phyloP scores from a whole-genome alignment of 2,329 filamentous ascomycete genomes.

The Aspergillus sp. region DNA sequence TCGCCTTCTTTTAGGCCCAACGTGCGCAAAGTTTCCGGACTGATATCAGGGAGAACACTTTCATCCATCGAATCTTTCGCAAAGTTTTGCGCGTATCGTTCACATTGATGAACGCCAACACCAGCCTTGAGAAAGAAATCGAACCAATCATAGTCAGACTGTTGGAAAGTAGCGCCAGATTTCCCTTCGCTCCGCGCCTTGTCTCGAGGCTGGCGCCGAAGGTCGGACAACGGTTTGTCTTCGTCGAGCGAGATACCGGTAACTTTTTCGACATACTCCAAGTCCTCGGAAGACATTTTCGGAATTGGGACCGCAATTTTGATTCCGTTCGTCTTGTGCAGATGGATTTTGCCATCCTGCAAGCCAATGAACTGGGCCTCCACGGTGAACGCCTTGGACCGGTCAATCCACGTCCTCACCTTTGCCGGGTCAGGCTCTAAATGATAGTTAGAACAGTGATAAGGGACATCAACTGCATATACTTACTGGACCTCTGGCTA shows the following conservation, averaged over 20 bases:
- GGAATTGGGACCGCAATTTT: constrained; percentile 94
- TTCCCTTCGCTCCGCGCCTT: constrained; percentile 38
- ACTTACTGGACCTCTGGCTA: constrained; percentile 73
- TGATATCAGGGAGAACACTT: constrained; percentile 85
- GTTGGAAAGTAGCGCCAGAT: constrained; percentile 40
- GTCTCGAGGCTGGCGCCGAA: constrained; percentile 52
- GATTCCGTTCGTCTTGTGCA: constrained; percentile 96
- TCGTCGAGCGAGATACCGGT: constrained; percentile 89
- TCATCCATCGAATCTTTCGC: constrained; percentile 93
- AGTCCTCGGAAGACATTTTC: constrained; percentile 94
- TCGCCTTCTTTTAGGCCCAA: constrained; percentile 95
- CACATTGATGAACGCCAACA: constrained; percentile 87
- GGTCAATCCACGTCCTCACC: constrained; percentile 90
- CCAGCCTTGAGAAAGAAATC: constrained; percentile 95
- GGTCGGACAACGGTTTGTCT: constrained; percentile 87
- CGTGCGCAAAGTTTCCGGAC: constrained; percentile 76
- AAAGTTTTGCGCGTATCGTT: constrained; percentile 90
- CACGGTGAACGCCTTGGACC: constrained; percentile 93
- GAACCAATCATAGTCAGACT: constrained; percentile 88
- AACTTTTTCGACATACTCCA: constrained; percentile 87
- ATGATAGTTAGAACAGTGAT: neutral
- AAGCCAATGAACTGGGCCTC: constrained; percentile 95
- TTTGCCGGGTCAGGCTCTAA: constrained; percentile 79
- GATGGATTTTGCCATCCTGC: constrained; percentile 92
- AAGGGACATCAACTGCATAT: neutral